A percentile compares a stretch with the other conserved stretches of the same genome.
These are phyloP conservation scores for Waltergamsia citrina DNA, from an alignment of 2,329 filamentous ascomycete genomes.

Conservation along the genomic window DNA sequence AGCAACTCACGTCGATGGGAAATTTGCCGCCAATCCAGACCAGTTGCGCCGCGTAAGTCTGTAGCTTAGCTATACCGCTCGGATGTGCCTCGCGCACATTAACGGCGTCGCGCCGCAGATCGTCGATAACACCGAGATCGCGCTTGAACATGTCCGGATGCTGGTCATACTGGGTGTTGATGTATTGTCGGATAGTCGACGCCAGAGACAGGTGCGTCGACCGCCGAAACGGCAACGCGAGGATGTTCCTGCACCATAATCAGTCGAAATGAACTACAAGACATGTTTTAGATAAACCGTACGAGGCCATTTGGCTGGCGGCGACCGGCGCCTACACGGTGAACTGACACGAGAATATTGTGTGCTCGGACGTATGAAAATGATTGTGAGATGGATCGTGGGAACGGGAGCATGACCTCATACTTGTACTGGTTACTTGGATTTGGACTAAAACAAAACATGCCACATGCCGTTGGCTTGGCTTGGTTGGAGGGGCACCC, in stretches of 20 bases:
- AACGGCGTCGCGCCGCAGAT: slow-evolving; percentile 74
- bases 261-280: neutral
- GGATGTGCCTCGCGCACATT: slow-evolving; percentile 81
- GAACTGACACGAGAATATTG: neutral
- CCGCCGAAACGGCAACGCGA: slow-evolving; percentile 80
- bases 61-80: slow-evolving; percentile 80
- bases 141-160: slow-evolving; percentile 93
- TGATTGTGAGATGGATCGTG: neutral
- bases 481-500: no score
- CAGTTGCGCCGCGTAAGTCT: slow-evolving; percentile 84
- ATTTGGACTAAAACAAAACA: no score
- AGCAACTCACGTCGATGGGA: slow-evolving; percentile 65
- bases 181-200: slow-evolving; percentile 83
- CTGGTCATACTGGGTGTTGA: slow-evolving; percentile 96
- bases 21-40: slow-evolving; percentile 94
- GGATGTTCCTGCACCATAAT: slow-evolving; percentile 39
- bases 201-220: slow-evolving; percentile 72
- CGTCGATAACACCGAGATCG: slow-evolving; percentile 77
- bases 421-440: no score
- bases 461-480: no score
- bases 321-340: neutral
- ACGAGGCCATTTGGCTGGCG: neutral
- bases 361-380: neutral
- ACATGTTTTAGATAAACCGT: neutral
- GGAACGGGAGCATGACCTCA: no score